Percentiles rank a stretch among this genome's conserved stretches.
These are phyloP conservation scores for Fomitopsis schrenkii DNA, from an alignment of 1,284 basidiomycete species.

Conservation along the genomic window DNA sequence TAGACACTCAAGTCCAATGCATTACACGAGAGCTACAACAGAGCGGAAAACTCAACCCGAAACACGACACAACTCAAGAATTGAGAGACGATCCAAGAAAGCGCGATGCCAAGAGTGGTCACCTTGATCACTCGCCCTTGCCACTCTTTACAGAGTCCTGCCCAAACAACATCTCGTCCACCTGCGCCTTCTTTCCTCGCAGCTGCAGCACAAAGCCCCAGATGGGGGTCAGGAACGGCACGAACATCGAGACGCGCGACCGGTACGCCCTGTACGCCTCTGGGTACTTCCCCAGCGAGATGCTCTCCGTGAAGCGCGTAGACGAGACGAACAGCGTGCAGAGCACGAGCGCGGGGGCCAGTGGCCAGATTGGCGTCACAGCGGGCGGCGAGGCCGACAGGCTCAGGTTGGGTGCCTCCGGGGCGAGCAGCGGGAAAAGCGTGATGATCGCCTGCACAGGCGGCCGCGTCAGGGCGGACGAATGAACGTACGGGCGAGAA, in stretches of 20 bases:
- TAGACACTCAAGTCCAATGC: too few relatives aligned
- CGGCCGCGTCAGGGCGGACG: conserved; percentile 50
- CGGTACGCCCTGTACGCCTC: conserved; percentile 69
- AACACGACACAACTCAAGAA: neutral
- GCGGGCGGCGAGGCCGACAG: conserved; percentile 23
- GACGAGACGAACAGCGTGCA: conserved; percentile 70
- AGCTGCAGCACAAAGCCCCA: conserved; percentile 34
- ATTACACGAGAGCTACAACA: neutral
- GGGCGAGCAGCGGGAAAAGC: conserved; percentile 58
- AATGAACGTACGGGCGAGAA: neutral
- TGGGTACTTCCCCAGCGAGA: conserved; percentile 77
- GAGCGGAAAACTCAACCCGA: neutral
- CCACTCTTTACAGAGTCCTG: conserved; percentile 17
- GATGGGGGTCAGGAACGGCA: conserved; percentile 49
- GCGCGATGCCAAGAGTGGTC: too few relatives aligned
- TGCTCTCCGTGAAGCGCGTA: conserved; percentile 77
- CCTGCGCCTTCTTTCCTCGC: conserved; percentile 30
- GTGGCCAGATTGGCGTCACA: conserved; percentile 34
- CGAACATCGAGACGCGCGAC: conserved; percentile 81
- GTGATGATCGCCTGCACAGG: conserved; percentile 62
- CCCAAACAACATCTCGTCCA: conserved; percentile 43
- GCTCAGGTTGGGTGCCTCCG: conserved; percentile 33
- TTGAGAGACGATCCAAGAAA: neutral
- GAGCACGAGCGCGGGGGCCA: conserved; percentile 55
- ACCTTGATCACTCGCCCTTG: conserved; percentile 15